Evolutionary conservation across 2,329 filamentous ascomycete genomes (phyloP).

Genomic region (Dactylonectria macrodidyma): DNA sequence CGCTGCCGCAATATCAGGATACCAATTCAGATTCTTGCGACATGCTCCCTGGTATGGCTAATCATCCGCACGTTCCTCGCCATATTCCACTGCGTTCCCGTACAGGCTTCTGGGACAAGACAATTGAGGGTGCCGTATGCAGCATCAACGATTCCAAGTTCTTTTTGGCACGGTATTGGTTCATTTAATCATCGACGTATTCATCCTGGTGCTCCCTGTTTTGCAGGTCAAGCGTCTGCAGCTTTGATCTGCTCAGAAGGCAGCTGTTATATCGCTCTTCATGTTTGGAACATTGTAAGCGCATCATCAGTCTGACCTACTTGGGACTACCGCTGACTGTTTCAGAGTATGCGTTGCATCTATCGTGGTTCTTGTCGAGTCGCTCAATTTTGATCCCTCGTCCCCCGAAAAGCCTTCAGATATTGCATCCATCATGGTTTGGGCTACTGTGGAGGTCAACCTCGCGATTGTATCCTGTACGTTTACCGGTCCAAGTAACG

Average conservation of each 20-base stretch:
- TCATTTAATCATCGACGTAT: conserved; percentile 17
- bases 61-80: conserved; percentile 50
- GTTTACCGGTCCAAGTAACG: too few relatives aligned
- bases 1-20: conserved; percentile 37
- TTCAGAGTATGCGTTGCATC: too few relatives aligned
- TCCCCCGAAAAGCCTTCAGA: too few relatives aligned
- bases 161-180: conserved; percentile 52
- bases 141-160: conserved; percentile 50
- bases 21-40: conserved; percentile 48
- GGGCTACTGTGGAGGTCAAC: too few relatives aligned
- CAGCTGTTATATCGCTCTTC: conserved; percentile 49
- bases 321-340: too few relatives aligned
- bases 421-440: too few relatives aligned
- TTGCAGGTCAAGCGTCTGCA: conserved; percentile 51
- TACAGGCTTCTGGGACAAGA: conserved; percentile 51
- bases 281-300: conserved; percentile 48
- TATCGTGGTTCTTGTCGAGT: too few relatives aligned
- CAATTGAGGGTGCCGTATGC: conserved; percentile 46
- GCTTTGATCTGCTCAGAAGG: conserved; percentile 47
- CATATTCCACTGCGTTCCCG: conserved; percentile 52
- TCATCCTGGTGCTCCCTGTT: conserved; percentile 34
- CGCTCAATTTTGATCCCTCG: too few relatives aligned
- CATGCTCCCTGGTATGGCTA: conserved; percentile 45
- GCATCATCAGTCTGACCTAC: too few relatives aligned
- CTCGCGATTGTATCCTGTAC: too few relatives aligned